These are phyloP conservation scores for Hypoxylon sp. DNA, from an alignment of 2,329 filamentous ascomycete genomes.

Conservation along the genomic window DNA sequence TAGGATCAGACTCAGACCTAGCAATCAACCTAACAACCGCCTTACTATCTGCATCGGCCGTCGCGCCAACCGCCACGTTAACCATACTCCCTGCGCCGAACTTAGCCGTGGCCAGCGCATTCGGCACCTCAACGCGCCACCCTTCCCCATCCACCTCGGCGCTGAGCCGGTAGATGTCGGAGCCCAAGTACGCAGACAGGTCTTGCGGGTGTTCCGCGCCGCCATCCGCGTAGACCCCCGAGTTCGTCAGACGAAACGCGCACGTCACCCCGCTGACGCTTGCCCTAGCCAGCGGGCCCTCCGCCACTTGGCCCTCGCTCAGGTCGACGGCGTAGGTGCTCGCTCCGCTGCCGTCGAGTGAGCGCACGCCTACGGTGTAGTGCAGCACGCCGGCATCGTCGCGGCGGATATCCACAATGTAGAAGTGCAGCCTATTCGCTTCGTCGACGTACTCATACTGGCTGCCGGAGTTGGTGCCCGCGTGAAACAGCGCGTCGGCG, in stretches of 20 bases:
- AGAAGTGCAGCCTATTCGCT: slow-evolving; percentile 65
- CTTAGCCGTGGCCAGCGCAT: slow-evolving; percentile 58
- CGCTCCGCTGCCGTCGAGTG: slow-evolving; percentile 57
- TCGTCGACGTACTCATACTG: slow-evolving; percentile 64
- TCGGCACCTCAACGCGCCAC: slow-evolving; percentile 62
- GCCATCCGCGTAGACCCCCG: slow-evolving; percentile 55
- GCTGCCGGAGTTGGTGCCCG: slow-evolving; percentile 66
- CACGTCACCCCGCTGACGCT: slow-evolving; percentile 59
- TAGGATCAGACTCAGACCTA: slow-evolving; percentile 62
- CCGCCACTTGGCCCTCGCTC: slow-evolving; percentile 54
- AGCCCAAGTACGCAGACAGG: slow-evolving; percentile 58
- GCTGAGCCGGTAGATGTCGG: slow-evolving; percentile 64
- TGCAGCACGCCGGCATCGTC: slow-evolving; percentile 61
- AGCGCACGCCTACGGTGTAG: slow-evolving; percentile 64
- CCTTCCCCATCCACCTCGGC: slow-evolving; percentile 61
- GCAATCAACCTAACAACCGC: slow-evolving; percentile 61
- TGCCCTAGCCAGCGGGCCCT: slow-evolving; percentile 45
- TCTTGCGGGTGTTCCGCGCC: slow-evolving; percentile 53
- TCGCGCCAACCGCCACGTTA: slow-evolving; percentile 60
- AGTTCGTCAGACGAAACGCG: slow-evolving; percentile 64
- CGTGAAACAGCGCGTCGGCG: slow-evolving; percentile 68
- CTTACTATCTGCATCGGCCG: slow-evolving; percentile 50
- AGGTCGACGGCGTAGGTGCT: slow-evolving; percentile 58
- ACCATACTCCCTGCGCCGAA: slow-evolving; percentile 59
- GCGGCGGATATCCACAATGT: slow-evolving; percentile 61